These are phyloP conservation scores for Eudorina sp. DNA, from an alignment of 139 green algal species.

Conservation along the genomic window DNA sequence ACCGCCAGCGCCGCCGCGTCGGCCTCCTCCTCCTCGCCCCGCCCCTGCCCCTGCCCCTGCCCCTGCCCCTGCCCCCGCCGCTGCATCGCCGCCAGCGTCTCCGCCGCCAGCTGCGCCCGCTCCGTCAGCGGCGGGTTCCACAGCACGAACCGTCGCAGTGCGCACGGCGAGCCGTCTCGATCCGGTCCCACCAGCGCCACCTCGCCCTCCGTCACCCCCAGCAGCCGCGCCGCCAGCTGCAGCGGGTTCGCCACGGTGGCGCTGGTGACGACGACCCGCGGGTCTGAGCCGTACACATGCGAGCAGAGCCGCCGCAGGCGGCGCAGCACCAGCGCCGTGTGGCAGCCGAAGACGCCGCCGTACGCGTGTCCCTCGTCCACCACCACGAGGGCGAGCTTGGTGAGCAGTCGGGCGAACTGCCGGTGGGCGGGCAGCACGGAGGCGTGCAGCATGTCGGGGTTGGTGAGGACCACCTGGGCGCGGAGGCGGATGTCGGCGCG, in stretches of 20 bases:
- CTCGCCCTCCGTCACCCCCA: slow-evolving; percentile 63
- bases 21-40: too few species aligned
- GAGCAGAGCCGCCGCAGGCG: slow-evolving; percentile 87
- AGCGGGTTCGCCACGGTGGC: slow-evolving; percentile 93
- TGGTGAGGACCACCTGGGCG: slow-evolving; percentile 89
- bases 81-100: background rate
- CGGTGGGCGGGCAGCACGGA: slow-evolving; percentile 86
- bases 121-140: slow-evolving; percentile 93
- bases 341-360: slow-evolving; percentile 90
- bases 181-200: slow-evolving; percentile 63
- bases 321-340: slow-evolving; percentile 91
- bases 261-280: slow-evolving; percentile 60
- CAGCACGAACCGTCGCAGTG: slow-evolving; percentile 87
- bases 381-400: slow-evolving; percentile 85
- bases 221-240: slow-evolving; percentile 75
- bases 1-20: background rate
- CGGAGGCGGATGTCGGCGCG: slow-evolving; percentile 64
- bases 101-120: slow-evolving; percentile 6
- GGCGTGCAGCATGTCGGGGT: slow-evolving; percentile 97
- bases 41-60: background rate
- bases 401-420: slow-evolving; percentile 80
- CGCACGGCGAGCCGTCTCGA: slow-evolving; percentile 88
- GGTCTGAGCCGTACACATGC: slow-evolving; percentile 67
- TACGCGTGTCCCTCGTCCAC: slow-evolving; percentile 95
- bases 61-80: background rate